Percentiles rank a stretch among this genome's conserved stretches.
Conservation (phyloP, 148 eudicot genomes). For the Camellia japonica region DNA sequence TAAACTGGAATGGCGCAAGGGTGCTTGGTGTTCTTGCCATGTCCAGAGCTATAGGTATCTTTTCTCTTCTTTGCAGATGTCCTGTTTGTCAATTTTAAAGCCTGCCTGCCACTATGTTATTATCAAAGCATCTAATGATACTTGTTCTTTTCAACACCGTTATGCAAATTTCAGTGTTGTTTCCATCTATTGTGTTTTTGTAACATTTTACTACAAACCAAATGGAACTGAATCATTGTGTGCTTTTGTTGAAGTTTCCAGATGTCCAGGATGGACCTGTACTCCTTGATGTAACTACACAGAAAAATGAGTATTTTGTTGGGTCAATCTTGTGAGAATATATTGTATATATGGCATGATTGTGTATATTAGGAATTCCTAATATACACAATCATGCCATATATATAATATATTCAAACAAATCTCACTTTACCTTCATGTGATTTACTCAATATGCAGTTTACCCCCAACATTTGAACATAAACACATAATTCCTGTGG, state of each 20-base stretch:
- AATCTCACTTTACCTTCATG: too few relatives aligned
- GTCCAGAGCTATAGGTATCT: constrained; percentile 76
- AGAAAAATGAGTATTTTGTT: too few relatives aligned
- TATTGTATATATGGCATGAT: too few relatives aligned
- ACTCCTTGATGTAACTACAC: too few relatives aligned
- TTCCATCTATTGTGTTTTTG: not conserved
- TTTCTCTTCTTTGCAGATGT: not conserved
- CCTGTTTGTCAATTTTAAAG: not conserved
- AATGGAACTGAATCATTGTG: not conserved
- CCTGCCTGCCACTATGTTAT: not conserved
- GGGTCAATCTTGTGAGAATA: too few relatives aligned
- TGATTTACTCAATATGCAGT: too few relatives aligned
- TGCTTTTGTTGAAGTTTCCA: not conserved
- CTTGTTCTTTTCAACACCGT: not conserved
- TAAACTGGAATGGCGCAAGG: constrained; percentile 79
- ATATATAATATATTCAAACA: too few relatives aligned
- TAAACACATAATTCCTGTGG: too few relatives aligned
- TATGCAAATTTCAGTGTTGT: not conserved
- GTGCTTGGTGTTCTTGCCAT: constrained; percentile 82
- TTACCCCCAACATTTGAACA: too few relatives aligned
- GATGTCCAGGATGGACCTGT: not conserved
- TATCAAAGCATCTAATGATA: not conserved
- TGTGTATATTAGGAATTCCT: too few relatives aligned
- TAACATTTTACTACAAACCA: not conserved
- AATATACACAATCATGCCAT: too few relatives aligned